Conservation (phyloP, 345 rosid species). For the Camelina sativa region DNA sequence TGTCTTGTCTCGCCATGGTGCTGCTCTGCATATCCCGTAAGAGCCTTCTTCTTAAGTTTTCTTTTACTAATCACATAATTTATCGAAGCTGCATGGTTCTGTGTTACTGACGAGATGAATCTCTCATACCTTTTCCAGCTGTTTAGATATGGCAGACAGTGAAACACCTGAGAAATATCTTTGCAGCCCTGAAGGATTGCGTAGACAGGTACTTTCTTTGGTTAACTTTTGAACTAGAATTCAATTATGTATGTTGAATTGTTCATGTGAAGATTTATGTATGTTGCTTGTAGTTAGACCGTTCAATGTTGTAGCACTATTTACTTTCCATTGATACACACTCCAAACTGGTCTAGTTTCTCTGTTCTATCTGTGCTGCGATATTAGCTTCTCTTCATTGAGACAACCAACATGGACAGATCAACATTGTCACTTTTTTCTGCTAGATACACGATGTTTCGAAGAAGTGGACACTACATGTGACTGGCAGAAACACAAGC, state of each 20-base stretch:
- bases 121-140: slow-evolving; percentile 45
- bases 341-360: slow-evolving; percentile 22
- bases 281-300: slow-evolving; percentile 8
- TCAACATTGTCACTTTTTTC: slow-evolving; percentile 14
- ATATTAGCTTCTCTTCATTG: slow-evolving; percentile 5
- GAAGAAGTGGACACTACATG: slow-evolving; percentile 54
- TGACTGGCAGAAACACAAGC: slow-evolving; percentile 66
- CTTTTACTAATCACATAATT: slow-evolving; percentile 2
- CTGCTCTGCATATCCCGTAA: slow-evolving; percentile 69
- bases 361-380: slow-evolving; percentile 12
- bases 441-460: slow-evolving; percentile 54
- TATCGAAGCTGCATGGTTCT: slow-evolving; percentile 24
- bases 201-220: slow-evolving; percentile 53
- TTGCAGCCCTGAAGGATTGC: slow-evolving; percentile 78
- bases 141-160: slow-evolving; percentile 67
- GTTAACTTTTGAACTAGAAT: not conserved
- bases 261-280: slow-evolving; percentile 11
- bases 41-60: slow-evolving; percentile 32
- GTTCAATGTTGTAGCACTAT: not conserved
- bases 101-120: slow-evolving; percentile 11
- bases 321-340: slow-evolving; percentile 13
- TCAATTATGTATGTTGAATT: not conserved
- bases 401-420: slow-evolving; percentile 23
- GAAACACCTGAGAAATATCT: slow-evolving; percentile 63
- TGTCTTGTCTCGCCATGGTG: slow-evolving; percentile 69